phyloP scores from a whole-genome alignment of 2,329 filamentous ascomycete species.

The Colletotrichum trifolii region DNA sequence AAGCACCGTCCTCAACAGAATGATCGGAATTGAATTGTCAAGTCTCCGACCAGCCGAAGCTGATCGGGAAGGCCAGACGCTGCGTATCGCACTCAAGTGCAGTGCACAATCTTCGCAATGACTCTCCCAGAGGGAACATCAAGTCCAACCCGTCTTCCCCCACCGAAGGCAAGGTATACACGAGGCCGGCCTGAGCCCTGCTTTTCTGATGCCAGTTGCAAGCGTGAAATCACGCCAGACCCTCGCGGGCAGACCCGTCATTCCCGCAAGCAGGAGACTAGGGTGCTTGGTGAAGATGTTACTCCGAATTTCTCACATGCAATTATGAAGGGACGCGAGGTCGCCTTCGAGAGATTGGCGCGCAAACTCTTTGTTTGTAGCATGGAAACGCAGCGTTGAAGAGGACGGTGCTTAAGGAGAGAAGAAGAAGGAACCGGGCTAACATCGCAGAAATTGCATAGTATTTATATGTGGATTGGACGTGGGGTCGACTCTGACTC shows the following conservation, averaged over 20 bases:
- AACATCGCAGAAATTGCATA: slow-evolving; percentile 12
- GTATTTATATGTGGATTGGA: slow-evolving; percentile 31
- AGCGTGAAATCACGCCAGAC: slow-evolving; percentile 83
- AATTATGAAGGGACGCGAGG: slow-evolving; percentile 42
- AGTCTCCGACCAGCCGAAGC: slow-evolving; percentile 43
- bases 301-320: slow-evolving; percentile 99
- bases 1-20: slow-evolving; percentile 82
- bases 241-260: slow-evolving; percentile 81
- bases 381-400: slow-evolving; percentile 97
- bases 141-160: slow-evolving; percentile 45
- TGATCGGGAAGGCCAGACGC: slow-evolving; percentile 66
- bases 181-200: slow-evolving; percentile 62
- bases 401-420: slow-evolving; percentile 77
- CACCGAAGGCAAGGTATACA: slow-evolving; percentile 39
- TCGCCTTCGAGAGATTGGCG: slow-evolving; percentile 31
- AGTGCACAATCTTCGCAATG: slow-evolving; percentile 91
- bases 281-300: slow-evolving; percentile 76
- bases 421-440: slow-evolving; percentile 45
- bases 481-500: slow-evolving; percentile 30
- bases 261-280: slow-evolving; percentile 53
- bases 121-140: slow-evolving; percentile 82
- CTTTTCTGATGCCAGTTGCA: slow-evolving; percentile 96
- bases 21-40: slow-evolving; percentile 93
- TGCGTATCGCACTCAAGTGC: slow-evolving; percentile 97
- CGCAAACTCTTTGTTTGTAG: slow-evolving; percentile 75